Conservation (phyloP, 2,329 filamentous ascomycete species). For the Lasiodiplodia hormozganensis region DNA sequence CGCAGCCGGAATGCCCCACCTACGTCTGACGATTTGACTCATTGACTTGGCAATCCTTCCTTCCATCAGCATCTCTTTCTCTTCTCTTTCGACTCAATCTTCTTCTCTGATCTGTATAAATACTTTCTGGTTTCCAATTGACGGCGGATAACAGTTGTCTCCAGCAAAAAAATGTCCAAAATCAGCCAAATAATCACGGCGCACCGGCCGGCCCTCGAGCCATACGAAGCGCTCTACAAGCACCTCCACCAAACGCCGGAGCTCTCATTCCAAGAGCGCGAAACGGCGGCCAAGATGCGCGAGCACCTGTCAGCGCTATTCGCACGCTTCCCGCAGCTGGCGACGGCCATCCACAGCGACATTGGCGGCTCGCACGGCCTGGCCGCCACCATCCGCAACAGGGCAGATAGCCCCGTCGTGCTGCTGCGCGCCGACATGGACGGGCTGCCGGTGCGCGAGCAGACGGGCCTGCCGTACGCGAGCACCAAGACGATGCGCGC, state of each 20-base stretch:
- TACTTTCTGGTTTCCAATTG: neutral
- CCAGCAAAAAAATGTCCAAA: neutral
- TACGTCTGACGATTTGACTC: constrained; percentile 3
- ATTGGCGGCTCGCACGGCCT: constrained; percentile 54
- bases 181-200: constrained; percentile 31
- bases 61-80: neutral
- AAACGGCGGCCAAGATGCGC: constrained; percentile 42
- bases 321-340: constrained; percentile 20
- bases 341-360: constrained; percentile 19
- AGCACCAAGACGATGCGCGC: constrained; percentile 56
- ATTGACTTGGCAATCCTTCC: neutral
- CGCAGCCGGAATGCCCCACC: neutral
- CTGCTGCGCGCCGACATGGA: constrained; percentile 70
- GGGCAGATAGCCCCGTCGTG: constrained; percentile 51
- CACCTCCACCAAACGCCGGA: constrained; percentile 46
- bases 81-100: neutral
- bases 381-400: constrained; percentile 63
- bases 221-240: constrained; percentile 46
- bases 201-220: constrained; percentile 37
- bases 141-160: neutral
- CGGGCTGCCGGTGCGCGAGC: constrained; percentile 64
- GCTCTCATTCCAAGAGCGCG: constrained; percentile 45
- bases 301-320: constrained; percentile 39
- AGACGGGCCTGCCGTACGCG: constrained; percentile 62
- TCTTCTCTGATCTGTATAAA: no score